Evolutionary conservation across 495 filamentous ascomycete species (phyloP), one percentile per base, ranked within the genome.

Genomic region (Hypoxylon crocopeplum): DNA sequence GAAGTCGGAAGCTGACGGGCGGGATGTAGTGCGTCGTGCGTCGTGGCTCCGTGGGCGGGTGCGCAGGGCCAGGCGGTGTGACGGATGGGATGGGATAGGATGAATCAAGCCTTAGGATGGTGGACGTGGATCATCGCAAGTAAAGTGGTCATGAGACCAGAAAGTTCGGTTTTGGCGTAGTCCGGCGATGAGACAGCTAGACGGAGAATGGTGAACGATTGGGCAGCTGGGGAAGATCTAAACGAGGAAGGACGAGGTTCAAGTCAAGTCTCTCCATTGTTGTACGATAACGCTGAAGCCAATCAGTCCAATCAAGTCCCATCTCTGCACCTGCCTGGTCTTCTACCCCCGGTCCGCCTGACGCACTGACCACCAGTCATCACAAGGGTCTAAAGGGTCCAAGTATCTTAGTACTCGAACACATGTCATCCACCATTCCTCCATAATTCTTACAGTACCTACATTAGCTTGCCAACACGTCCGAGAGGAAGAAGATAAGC

Each of bases 1-100:
- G 61, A 59, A 64, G 54, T 47, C 49, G 55, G 61, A 59, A 59
- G 61, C 61, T 64, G 61, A 64, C 61, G 55, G 61, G 61, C 61
- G 61, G 61, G 61, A 59, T 64, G 55, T 48, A 21, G 45, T 64
- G 44, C 55, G 54, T 58, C 32, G 48, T 57, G 48, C 38, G 50
- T 51, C 30, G 24, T 38, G 34, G 34, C 34, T 38, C 46, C 33
- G 55, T 64, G 36, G 47, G 53, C 48, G 38, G 58, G 40, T 42
- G 45, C 42, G 34, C 34, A 22, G 47, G 29, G 21, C 22, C 20
- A 58, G 54, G 59, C 55, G 59, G 52, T 67, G 59, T 63, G 59
- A 57, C 53, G 11, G 61, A 62, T 32, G 32, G 34, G 29, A 34
- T 45, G 33, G 36, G 19, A 15, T 32, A 30, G 34, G 42, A 51